Evolutionary conservation across 2,329 filamentous ascomycete genomes (phyloP), one percentile per base, ranked within the genome.

Genomic region (Ascochyta rabiei): DNA sequence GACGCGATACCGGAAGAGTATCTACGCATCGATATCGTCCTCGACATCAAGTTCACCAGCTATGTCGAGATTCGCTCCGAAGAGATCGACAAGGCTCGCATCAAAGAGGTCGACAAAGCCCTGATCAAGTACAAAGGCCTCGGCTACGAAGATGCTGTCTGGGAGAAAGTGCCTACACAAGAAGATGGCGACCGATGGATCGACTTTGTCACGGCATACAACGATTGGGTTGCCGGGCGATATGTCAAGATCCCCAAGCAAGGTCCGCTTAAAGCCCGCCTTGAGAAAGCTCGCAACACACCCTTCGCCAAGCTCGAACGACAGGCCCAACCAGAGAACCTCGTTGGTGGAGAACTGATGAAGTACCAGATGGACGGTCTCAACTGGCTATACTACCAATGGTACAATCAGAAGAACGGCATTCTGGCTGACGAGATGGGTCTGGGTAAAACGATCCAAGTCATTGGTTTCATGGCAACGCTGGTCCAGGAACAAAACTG

Each of bases 391-490:
- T 88, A 96, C 55, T 93, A 90, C 72, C 95, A 95, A 70, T 98
- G 91, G 81, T 89, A 92, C 66, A 81, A 84, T 45, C 82, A 87
- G 63, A 87, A 90, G 69, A 98, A 95, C 67, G 89, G 92, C 24
- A 93, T 98, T 54, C 83, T 98, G 6, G 95, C 95, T 0, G 95
- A 99, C 70, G 95, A 99, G 71, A 99, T 99, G 95, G 95, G 95
- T 35, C 84, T 99, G 2, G 95, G 95, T 28, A 99, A 99, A 79
- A 99, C 95, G 0, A 91, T 99, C 28, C 95, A 99, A 72, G 87
- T 97, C 47, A 89, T 98, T 56, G 86, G 88, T 2, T 84, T 96
- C 59, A 83, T 98, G 56, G 86, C 90, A 1, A 87, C 88, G 0
- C 77, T 98, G 33, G 73, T 81, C 4, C 76, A 78, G 59, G 77